Conservation (phyloP, 495 filamentous ascomycete genomes). For the Polyplosphaeria fusca region DNA sequence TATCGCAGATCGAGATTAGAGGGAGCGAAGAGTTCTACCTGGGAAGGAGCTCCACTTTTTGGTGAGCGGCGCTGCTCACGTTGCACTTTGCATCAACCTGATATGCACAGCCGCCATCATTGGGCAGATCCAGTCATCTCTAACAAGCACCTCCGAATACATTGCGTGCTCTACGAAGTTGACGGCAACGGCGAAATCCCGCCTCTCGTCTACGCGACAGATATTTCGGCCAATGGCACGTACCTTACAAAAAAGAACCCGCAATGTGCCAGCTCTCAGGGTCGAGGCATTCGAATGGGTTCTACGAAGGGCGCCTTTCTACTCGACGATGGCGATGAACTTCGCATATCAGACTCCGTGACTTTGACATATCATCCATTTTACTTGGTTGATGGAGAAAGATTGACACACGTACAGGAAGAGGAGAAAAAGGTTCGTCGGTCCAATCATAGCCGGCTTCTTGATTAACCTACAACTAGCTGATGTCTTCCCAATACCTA, state of each 20-base stretch:
- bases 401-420: slow-evolving; percentile 15
- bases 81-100: background rate
- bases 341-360: slow-evolving; percentile 26
- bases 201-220: slow-evolving; percentile 44
- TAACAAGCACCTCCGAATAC: slow-evolving; percentile 42
- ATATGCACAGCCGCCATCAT: slow-evolving; percentile 17
- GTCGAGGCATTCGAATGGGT: slow-evolving; percentile 7
- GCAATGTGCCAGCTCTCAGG: slow-evolving; percentile 15
- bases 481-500: slow-evolving; percentile 35
- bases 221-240: slow-evolving; percentile 43
- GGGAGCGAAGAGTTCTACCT: slow-evolving; percentile 30
- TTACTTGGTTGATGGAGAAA: background rate
- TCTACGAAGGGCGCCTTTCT: slow-evolving; percentile 33
- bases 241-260: slow-evolving; percentile 21
- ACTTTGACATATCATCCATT: slow-evolving; percentile 16
- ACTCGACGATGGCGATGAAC: slow-evolving; percentile 40
- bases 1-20: slow-evolving; percentile 10
- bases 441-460: background rate
- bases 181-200: slow-evolving; percentile 24
- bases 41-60: slow-evolving; percentile 19
- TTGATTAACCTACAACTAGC: slow-evolving; percentile 18
- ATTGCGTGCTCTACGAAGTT: slow-evolving; percentile 41
- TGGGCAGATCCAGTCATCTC: slow-evolving; percentile 41
- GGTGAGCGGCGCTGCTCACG: slow-evolving; percentile 6
- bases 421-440: slow-evolving; percentile 29